These are phyloP conservation scores for Vigna trinervia DNA, from an alignment of 306 rosid species.

Conservation along the genomic window DNA sequence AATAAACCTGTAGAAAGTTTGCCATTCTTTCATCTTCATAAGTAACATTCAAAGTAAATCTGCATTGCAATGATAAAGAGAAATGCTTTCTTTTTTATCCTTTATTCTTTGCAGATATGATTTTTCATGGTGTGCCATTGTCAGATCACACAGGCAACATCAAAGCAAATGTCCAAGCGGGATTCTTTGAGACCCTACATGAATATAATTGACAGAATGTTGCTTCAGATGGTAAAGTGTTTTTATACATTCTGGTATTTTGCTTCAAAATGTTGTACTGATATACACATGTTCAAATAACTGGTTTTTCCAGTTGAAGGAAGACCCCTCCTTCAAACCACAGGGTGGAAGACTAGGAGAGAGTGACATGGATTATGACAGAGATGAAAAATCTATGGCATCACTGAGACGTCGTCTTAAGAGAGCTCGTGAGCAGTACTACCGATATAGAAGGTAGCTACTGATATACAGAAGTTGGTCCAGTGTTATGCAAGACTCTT, in stretches of 20 bases:
- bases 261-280: slow-evolving; percentile 30
- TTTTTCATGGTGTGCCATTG: slow-evolving; percentile 58
- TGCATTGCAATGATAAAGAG: slow-evolving; percentile 36
- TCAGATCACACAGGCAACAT: slow-evolving; percentile 98
- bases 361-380: slow-evolving; percentile 95
- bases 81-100: slow-evolving; percentile 38
- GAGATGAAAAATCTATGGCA: slow-evolving; percentile 95
- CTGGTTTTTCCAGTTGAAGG: slow-evolving; percentile 65
- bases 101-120: slow-evolving; percentile 56
- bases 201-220: slow-evolving; percentile 83
- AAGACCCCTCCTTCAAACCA: slow-evolving; percentile 96
- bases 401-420: slow-evolving; percentile 87
- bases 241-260: slow-evolving; percentile 13
- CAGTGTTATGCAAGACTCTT: not conserved
- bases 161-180: slow-evolving; percentile 97
- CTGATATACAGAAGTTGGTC: slow-evolving; percentile 9
- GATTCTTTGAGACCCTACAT: slow-evolving; percentile 94
- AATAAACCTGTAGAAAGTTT: not conserved
- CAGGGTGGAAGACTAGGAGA: slow-evolving; percentile 95
- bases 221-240: slow-evolving; percentile 73
- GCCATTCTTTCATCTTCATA: not conserved
- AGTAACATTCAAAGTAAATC: slow-evolving; percentile 13
- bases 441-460: slow-evolving; percentile 83
- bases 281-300: slow-evolving; percentile 28
- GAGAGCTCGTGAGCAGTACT: slow-evolving; percentile 80